Evolutionary conservation across 2,329 filamentous ascomycete genomes (phyloP).

Genomic region (Acephala macrosclerotiorum): DNA sequence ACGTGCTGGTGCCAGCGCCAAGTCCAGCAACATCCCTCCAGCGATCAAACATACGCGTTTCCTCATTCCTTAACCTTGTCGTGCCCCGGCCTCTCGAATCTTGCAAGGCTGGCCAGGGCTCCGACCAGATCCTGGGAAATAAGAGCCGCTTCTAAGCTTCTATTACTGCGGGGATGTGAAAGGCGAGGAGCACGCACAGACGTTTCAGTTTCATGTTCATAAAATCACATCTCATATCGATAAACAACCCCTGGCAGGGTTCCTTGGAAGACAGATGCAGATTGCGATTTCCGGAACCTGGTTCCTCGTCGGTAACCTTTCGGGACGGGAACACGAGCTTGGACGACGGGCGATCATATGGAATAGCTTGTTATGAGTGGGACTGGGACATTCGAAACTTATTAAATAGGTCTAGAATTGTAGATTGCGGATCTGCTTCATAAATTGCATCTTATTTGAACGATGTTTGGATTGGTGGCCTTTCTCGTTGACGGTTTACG

Average conservation of each 20-base stretch:
- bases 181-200: constrained; percentile 6
- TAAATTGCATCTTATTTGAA: constrained; percentile 2
- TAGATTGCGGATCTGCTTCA: not conserved
- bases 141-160: constrained; percentile 18
- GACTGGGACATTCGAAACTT: constrained; percentile 4
- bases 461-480: not conserved
- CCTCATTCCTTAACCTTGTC: not conserved
- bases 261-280: not conserved
- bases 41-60: constrained; percentile 9
- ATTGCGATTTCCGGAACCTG: constrained; percentile 1
- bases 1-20: not conserved
- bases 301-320: not conserved
- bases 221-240: constrained; percentile 1
- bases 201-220: constrained; percentile 8
- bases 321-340: constrained; percentile 8
- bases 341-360: constrained; percentile 4
- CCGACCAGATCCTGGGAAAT: constrained; percentile 15
- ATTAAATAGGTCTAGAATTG: not conserved
- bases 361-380: constrained; percentile 4
- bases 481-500: not conserved
- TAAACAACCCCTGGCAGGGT: constrained; percentile 5
- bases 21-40: not conserved
- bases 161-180: not conserved
- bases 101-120: constrained; percentile 5
- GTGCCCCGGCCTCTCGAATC: not conserved